Base-by-base conservation (phyloP, 306 rosid species). In the Arachis stenosperma region DNA sequence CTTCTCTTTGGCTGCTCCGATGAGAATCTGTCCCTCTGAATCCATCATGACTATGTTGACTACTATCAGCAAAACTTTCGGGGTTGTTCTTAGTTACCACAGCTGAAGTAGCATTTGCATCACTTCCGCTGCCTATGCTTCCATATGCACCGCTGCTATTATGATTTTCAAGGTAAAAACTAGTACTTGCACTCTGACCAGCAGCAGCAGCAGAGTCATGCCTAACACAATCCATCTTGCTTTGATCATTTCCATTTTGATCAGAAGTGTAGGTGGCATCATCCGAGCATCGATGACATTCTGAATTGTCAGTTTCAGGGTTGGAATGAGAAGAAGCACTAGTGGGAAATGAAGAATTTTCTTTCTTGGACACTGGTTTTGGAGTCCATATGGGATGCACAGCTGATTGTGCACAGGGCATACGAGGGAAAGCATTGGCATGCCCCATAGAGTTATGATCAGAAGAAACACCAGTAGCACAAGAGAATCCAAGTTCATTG, bases 1-100 rank as follows among this genome's bases (percentile, higher is more conserved):
- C 96, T 88, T 92, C 95, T 65, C 96, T 88, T 57, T 82, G 90
- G 77, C 78, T 88, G 47, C 75, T 65, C 15, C 73, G 84, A 75
- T 70, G 79, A 67, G 86, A 76, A 76, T 82, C 86, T 69, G 71
- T 43, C 33, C 80, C 84, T 79, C 68, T 67, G 53, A 29, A 47
- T 56, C 81, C 86, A 41, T 84, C 92, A 69, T 71, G 71, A 65
- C 72, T 44, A 8, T 6, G 44, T 6, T 27, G 56, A 58, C 84
- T 67, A 15, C 73, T 61, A 46, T 70, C 81, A 13, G 75, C 79
- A 74, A 75, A 70, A 64, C 67, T 75, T 53, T 69, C 86, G 57
- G 67, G 69, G 60, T 73, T 75, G 46, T 66, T 81, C 68, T 69
- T 85, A 62, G 53, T 76, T 27, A 50, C 82, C 62, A 46, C 51